These are phyloP conservation scores for Boletus pseudo-olivaceus DNA, from an alignment of 768 basidiomycete species.

Conservation along the genomic window DNA sequence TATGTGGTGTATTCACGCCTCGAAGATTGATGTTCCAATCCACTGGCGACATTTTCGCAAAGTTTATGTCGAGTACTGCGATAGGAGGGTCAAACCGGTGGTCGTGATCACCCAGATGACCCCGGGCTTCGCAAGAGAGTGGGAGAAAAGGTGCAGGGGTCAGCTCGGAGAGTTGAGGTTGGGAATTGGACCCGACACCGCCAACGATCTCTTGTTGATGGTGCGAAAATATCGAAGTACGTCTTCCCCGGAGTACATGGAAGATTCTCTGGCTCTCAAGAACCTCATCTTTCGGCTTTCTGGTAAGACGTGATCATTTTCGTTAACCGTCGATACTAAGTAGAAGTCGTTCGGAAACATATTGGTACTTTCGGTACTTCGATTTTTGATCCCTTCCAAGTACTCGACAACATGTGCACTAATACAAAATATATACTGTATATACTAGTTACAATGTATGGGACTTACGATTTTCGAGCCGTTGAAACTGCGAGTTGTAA, in stretches of 20 bases:
- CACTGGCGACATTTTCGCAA: slow-evolving; percentile 28
- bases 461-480: background rate
- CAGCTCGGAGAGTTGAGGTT: slow-evolving; percentile 14
- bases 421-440: background rate
- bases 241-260: slow-evolving; percentile 16
- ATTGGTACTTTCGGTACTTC: background rate
- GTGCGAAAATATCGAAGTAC: slow-evolving; percentile 16
- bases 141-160: slow-evolving; percentile 19
- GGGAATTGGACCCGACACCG: background rate
- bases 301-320: background rate
- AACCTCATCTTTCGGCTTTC: slow-evolving; percentile 16
- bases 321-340: background rate
- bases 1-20: slow-evolving; percentile 30
- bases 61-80: slow-evolving; percentile 25
- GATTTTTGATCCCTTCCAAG: background rate
- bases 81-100: slow-evolving; percentile 23
- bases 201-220: slow-evolving; percentile 4
- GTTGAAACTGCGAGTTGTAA: background rate
- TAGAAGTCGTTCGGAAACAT: background rate
- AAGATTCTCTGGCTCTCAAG: slow-evolving; percentile 20
- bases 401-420: background rate
- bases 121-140: slow-evolving; percentile 6
- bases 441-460: background rate
- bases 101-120: slow-evolving; percentile 27
- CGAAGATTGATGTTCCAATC: slow-evolving; percentile 24